Percentiles rank a stretch among this genome's conserved stretches.
Conservation (phyloP, 176 grass and related monocot species). For the Raddia guianensis region DNA sequence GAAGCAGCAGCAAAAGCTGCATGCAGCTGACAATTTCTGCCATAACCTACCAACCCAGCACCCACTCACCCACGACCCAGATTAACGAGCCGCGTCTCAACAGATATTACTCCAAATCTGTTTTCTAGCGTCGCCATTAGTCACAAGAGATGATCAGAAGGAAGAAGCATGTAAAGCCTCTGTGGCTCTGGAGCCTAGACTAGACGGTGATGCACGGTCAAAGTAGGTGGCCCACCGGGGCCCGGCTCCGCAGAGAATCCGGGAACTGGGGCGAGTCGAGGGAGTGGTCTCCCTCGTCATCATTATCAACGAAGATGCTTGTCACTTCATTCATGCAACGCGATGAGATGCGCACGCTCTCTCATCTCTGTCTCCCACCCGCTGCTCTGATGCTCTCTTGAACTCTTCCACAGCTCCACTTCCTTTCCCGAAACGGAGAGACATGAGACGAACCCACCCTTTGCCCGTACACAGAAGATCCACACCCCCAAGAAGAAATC, state of each 20-base stretch:
- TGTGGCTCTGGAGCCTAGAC: too few species aligned
- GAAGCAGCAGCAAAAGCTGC: constrained; percentile 16
- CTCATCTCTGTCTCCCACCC: background rate
- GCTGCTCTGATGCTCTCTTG: too few species aligned
- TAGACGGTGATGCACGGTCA: background rate
- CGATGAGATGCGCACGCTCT: background rate
- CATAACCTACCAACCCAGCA: background rate
- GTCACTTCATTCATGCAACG: constrained; percentile 35
- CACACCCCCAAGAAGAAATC: background rate
- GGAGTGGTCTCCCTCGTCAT: constrained; percentile 36
- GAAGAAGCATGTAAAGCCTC: background rate
- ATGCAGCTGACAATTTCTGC: background rate
- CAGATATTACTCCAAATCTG: background rate
- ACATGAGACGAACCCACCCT: constrained; percentile 31
- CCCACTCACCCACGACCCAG: constrained; percentile 1
- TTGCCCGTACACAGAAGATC: constrained; percentile 41
- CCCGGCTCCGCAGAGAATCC: constrained; percentile 35
- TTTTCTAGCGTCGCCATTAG: background rate
- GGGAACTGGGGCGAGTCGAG: constrained; percentile 9
- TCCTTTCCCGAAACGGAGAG: constrained; percentile 51
- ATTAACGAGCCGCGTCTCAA: background rate
- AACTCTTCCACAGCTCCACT: too few species aligned
- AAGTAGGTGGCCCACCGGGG: constrained; percentile 21
- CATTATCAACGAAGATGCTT: constrained; percentile 44
- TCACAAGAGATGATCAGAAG: too few species aligned